A percentile compares a stretch with the other conserved stretches of the same genome.
phyloP scores from a whole-genome alignment of 208 protist species.

The Wallacemonas sp. region DNA sequence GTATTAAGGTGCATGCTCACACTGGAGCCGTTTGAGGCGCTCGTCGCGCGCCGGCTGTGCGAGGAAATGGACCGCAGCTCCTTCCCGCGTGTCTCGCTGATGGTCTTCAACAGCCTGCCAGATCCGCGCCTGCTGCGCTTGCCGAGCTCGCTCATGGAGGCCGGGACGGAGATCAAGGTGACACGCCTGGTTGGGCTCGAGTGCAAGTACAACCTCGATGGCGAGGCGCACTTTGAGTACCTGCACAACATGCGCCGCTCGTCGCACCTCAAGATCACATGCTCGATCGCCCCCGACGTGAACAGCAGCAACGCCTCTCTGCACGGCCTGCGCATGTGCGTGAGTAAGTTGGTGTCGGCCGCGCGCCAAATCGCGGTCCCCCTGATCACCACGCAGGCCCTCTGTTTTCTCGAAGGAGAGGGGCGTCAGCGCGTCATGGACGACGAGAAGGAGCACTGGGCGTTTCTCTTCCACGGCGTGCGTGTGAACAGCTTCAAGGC shows the following conservation, averaged over 20 bases:
- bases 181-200: conserved; percentile 63
- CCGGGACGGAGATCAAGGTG: conserved; percentile 55
- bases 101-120: conserved; percentile 81
- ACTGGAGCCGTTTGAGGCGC: conserved; percentile 73
- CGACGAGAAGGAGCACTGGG: conserved; percentile 82
- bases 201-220: conserved; percentile 76
- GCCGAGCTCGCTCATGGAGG: conserved; percentile 48
- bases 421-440: conserved; percentile 61
- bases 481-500: conserved; percentile 61
- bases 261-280: conserved; percentile 51
- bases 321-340: conserved; percentile 59
- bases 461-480: conserved; percentile 76
- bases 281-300: conserved; percentile 49
- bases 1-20: conserved; percentile 87
- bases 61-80: conserved; percentile 57
- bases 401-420: conserved; percentile 59
- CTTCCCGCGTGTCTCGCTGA: conserved; percentile 76
- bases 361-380: conserved; percentile 58
- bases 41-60: conserved; percentile 69
- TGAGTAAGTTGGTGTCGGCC: conserved; percentile 66
- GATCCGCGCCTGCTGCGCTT: conserved; percentile 82
- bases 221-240: conserved; percentile 74
- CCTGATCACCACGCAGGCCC: conserved; percentile 73
- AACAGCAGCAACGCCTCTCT: conserved; percentile 37
- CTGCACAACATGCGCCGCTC: conserved; percentile 80